phyloP scores from a whole-genome alignment of 352 stramenopile genomes.

The Pythium volutum region DNA sequence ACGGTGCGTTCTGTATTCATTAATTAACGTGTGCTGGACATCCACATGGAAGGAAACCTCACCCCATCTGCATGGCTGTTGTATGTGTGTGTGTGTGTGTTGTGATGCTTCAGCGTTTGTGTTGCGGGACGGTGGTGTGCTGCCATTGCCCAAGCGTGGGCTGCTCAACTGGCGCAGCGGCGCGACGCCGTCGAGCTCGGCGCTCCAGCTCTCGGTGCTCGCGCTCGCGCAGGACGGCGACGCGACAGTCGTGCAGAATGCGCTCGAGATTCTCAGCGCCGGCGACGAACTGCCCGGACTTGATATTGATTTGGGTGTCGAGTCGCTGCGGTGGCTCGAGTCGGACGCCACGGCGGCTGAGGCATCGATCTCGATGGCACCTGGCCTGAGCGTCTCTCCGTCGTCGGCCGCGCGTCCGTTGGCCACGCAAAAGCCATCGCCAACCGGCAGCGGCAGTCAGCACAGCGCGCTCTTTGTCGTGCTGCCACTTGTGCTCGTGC shows the following conservation, averaged over 20 bases:
- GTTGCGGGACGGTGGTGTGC: conserved; percentile 35
- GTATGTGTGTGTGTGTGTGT: background rate
- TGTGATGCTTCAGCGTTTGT: conserved; percentile 9
- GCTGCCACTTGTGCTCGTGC: conserved; percentile 34
- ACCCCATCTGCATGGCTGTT: background rate
- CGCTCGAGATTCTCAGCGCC: conserved; percentile 55
- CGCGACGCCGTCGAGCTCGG: conserved; percentile 11
- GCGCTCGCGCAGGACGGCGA: conserved; percentile 50
- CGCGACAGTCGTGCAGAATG: conserved; percentile 39
- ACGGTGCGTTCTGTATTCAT: conserved; percentile 13
- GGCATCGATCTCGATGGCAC: background rate
- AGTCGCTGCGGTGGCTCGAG: conserved; percentile 23
- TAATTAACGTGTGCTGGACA: no score
- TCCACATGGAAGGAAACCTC: background rate
- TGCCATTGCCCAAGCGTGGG: conserved; percentile 44
- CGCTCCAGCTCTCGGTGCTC: conserved; percentile 38
- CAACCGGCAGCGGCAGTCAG: background rate
- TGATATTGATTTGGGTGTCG: conserved; percentile 12
- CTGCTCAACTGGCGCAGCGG: conserved; percentile 39
- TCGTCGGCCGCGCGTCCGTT: conserved; percentile 10
- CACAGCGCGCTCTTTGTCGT: conserved; percentile 29
- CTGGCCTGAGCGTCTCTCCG: conserved; percentile 7
- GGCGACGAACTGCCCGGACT: conserved; percentile 14
- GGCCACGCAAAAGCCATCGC: background rate
- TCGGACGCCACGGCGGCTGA: background rate